phyloP scores from a whole-genome alignment of 345 rosid genomes.

The Eucalyptus sp. region DNA sequence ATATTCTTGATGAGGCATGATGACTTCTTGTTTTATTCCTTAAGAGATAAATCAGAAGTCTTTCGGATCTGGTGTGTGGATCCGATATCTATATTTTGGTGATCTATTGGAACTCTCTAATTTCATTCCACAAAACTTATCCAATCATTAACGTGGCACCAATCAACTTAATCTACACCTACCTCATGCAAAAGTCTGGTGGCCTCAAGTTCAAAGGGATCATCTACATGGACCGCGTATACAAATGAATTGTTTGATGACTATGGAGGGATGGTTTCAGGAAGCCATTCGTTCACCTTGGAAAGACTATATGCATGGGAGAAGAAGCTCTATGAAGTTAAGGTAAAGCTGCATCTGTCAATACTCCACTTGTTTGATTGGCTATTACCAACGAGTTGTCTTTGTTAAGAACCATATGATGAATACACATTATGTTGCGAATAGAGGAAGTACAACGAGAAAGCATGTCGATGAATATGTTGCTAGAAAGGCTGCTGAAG shows the following conservation, averaged over 20 bases:
- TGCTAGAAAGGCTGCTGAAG: no score
- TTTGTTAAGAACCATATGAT: no score
- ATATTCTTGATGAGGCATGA: not conserved
- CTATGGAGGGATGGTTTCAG: constrained; percentile 61
- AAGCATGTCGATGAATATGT: no score
- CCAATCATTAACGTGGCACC: constrained; percentile 51
- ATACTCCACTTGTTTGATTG: not conserved
- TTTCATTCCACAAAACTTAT: constrained; percentile 33
- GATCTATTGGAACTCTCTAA: not conserved
- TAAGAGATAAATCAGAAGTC: not conserved
- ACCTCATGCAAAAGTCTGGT: constrained; percentile 58
- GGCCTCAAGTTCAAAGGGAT: constrained; percentile 39
- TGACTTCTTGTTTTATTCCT: not conserved
- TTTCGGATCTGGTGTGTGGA: not conserved
- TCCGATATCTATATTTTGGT: not conserved
- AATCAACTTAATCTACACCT: constrained; percentile 33
- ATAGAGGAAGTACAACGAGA: no score
- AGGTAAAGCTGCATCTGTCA: constrained; percentile 17
- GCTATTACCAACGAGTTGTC: not conserved
- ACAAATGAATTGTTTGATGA: constrained; percentile 54
- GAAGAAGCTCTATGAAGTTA: constrained; percentile 71
- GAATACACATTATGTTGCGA: no score
- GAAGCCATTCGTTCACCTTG: constrained; percentile 59
- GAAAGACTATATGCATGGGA: constrained; percentile 69
- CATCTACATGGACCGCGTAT: constrained; percentile 38